Conservation (phyloP, 805 yeast genomes). For the Pichia nakasei region DNA sequence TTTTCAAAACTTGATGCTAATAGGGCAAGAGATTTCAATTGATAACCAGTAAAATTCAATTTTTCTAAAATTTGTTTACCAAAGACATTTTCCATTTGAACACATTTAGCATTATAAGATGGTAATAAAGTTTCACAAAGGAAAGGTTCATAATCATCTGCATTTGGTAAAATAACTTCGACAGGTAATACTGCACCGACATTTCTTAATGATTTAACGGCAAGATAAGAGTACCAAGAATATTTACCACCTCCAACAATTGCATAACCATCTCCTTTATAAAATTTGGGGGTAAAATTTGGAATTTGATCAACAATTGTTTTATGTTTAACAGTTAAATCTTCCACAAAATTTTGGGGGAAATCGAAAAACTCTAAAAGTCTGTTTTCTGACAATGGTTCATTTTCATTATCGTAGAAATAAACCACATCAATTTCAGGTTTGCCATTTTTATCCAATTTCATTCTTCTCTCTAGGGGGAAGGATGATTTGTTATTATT, state of each 20-base stretch:
- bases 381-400: conserved; percentile 9
- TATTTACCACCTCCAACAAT: conserved; percentile 38
- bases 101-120: conserved; percentile 33
- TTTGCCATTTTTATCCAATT: conserved; percentile 16
- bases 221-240: conserved; percentile 32
- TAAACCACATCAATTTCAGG: conserved; percentile 14
- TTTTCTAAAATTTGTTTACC: conserved; percentile 20
- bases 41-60: conserved; percentile 28
- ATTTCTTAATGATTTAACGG: conserved; percentile 33
- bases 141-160: conserved; percentile 10
- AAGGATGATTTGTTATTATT: conserved; percentile 19
- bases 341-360: conserved; percentile 32
- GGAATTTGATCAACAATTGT: conserved; percentile 41
- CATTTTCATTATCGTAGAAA: conserved; percentile 4
- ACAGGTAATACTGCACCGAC: conserved; percentile 34
- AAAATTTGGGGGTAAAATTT: conserved; percentile 20
- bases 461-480: conserved; percentile 25
- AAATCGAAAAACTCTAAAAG: conserved; percentile 12
- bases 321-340: conserved; percentile 39
- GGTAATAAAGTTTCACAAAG: conserved; percentile 33
- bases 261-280: conserved; percentile 26
- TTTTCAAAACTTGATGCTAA: conserved; percentile 42
- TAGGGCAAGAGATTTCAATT: conserved; percentile 34
- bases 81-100: conserved; percentile 30
- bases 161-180: conserved; percentile 15